A percentile compares a stretch with the other conserved stretches of the same genome.
These are phyloP conservation scores for Cryptococcus sp. DNA, from an alignment of 1,284 basidiomycete species.

Conservation along the genomic window DNA sequence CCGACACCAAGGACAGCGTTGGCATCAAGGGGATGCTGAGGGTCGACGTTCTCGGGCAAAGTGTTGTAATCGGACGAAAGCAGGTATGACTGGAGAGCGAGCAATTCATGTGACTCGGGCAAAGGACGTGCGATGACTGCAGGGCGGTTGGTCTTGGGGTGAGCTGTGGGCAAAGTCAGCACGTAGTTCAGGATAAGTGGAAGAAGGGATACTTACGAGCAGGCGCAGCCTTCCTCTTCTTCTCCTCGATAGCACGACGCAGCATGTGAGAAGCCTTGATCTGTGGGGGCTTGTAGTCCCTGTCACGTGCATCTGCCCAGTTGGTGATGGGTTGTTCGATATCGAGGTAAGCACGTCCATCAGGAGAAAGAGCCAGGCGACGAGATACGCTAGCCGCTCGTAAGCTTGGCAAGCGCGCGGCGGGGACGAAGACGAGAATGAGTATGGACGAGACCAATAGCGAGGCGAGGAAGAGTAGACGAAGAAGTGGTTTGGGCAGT, in stretches of 20 bases:
- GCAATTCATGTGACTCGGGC: slow-evolving; percentile 46
- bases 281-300: slow-evolving; percentile 35
- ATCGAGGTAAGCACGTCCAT: slow-evolving; percentile 28
- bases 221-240: slow-evolving; percentile 11
- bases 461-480: slow-evolving; percentile 31
- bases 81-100: slow-evolving; percentile 51
- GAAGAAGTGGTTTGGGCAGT: slow-evolving; percentile 40
- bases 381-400: slow-evolving; percentile 24
- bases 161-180: slow-evolving; percentile 15
- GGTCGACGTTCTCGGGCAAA: slow-evolving; percentile 37
- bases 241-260: slow-evolving; percentile 12
- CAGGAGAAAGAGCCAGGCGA: slow-evolving; percentile 25
- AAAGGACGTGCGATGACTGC: slow-evolving; percentile 29
- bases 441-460: slow-evolving; percentile 28
- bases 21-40: slow-evolving; percentile 41
- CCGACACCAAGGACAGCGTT: slow-evolving; percentile 38
- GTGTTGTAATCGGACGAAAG: slow-evolving; percentile 38
- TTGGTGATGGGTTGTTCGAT: slow-evolving; percentile 14
- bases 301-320: slow-evolving; percentile 23
- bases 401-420: slow-evolving; percentile 27
- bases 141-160: slow-evolving; percentile 26
- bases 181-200: neutral
- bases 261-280: slow-evolving; percentile 22
- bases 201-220: slow-evolving; percentile 13
- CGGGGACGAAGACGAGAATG: slow-evolving; percentile 27